phyloP scores from a whole-genome alignment of 2,329 filamentous ascomycete species.

The Exophiala lecanii-corni region DNA sequence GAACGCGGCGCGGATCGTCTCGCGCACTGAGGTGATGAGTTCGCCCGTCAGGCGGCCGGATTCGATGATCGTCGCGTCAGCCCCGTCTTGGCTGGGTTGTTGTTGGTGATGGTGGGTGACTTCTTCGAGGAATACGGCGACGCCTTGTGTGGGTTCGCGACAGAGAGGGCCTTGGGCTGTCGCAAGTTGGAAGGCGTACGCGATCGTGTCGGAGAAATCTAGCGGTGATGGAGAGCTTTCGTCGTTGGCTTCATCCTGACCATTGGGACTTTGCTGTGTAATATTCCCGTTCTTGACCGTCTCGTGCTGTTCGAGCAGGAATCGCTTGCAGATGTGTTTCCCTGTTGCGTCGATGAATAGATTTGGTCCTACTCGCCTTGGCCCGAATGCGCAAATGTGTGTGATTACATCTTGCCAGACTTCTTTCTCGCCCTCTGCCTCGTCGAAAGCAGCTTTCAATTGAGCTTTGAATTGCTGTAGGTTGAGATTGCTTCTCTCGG shows the following conservation, averaged over 20 bases:
- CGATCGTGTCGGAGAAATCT: slow-evolving; percentile 83
- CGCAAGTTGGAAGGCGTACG: slow-evolving; percentile 89
- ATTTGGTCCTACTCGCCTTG: slow-evolving; percentile 79
- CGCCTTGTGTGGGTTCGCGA: slow-evolving; percentile 85
- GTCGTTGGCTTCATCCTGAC: slow-evolving; percentile 1
- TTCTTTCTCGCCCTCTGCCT: slow-evolving; percentile 68
- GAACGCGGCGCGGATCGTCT: slow-evolving; percentile 78
- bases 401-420: slow-evolving; percentile 72
- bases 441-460: slow-evolving; percentile 64
- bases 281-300: slow-evolving; percentile 9
- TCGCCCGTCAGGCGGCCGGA: slow-evolving; percentile 84
- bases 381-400: slow-evolving; percentile 85
- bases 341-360: slow-evolving; percentile 79
- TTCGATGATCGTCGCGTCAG: slow-evolving; percentile 55
- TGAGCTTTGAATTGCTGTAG: slow-evolving; percentile 71
- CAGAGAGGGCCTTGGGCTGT: slow-evolving; percentile 86
- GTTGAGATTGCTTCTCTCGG: slow-evolving; percentile 60
- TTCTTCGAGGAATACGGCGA: slow-evolving; percentile 85
- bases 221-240: slow-evolving; percentile 38
- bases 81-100: slow-evolving; percentile 28
- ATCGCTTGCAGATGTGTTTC: slow-evolving; percentile 65
- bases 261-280: background rate
- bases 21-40: slow-evolving; percentile 82
- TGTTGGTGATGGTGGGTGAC: slow-evolving; percentile 56
- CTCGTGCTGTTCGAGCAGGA: slow-evolving; percentile 40